Percentiles rank a stretch among this genome's conserved stretches.
Conservation (phyloP, 2,329 filamentous ascomycete genomes). For the Cordyceps tenuipes region DNA sequence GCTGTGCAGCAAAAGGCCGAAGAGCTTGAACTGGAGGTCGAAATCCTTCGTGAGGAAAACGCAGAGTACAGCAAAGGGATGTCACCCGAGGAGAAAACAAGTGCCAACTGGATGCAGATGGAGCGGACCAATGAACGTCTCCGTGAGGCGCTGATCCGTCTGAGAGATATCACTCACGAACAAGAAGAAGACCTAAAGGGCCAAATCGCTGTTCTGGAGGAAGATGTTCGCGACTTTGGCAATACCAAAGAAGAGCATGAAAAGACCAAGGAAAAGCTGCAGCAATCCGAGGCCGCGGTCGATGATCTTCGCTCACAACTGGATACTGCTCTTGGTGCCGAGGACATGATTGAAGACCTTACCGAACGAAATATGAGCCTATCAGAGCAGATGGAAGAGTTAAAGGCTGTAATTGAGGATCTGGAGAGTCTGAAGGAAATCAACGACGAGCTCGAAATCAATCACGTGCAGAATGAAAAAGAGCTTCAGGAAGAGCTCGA, state of each 20-base stretch:
- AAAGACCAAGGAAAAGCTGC: constrained; percentile 62
- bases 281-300: constrained; percentile 63
- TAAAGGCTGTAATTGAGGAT: constrained; percentile 75
- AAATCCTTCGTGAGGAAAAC: constrained; percentile 82
- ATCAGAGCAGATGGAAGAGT: constrained; percentile 73
- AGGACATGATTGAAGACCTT: constrained; percentile 90
- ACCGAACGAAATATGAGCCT: constrained; percentile 80
- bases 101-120: constrained; percentile 83
- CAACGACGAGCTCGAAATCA: constrained; percentile 88
- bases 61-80: constrained; percentile 75
- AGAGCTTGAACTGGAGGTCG: constrained; percentile 79
- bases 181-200: constrained; percentile 71
- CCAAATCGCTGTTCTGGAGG: constrained; percentile 65
- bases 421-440: constrained; percentile 85
- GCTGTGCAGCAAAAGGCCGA: constrained; percentile 67
- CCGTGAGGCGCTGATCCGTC: constrained; percentile 71
- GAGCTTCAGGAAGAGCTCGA: constrained; percentile 92
- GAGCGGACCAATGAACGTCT: constrained; percentile 84
- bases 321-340: constrained; percentile 77
- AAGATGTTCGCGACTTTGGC: constrained; percentile 61
- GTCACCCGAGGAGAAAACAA: constrained; percentile 78
- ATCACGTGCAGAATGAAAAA: constrained; percentile 87
- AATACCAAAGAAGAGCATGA: constrained; percentile 62
- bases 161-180: constrained; percentile 82
- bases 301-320: constrained; percentile 86